Conservation (phyloP, 2,329 filamentous ascomycete species). For the Fusarium sp. region DNA sequence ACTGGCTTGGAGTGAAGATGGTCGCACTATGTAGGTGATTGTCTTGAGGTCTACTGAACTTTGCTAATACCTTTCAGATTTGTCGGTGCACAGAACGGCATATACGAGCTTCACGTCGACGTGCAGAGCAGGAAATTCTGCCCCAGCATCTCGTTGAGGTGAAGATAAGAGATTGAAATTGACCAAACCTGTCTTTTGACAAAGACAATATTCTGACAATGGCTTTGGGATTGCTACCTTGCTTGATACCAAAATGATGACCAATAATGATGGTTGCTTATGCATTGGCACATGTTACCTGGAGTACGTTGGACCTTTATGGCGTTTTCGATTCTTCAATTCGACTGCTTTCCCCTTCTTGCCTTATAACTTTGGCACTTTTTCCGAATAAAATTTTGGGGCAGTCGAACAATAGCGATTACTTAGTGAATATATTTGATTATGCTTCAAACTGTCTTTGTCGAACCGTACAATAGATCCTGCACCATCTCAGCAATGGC, state of each 20-base stretch:
- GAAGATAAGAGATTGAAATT: constrained; percentile 33
- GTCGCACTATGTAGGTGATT: constrained; percentile 64
- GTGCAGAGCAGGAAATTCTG: constrained; percentile 68
- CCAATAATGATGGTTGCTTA: constrained; percentile 35
- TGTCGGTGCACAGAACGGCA: constrained; percentile 75
- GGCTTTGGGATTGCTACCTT: constrained; percentile 3
- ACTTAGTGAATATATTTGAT: background rate
- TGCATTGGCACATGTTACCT: constrained; percentile 40
- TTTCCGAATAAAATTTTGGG: constrained; percentile 1
- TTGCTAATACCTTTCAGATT: constrained; percentile 58
- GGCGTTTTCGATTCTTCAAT: constrained; percentile 29
- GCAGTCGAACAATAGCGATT: background rate
- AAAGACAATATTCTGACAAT: constrained; percentile 16
- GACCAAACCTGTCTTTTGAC: constrained; percentile 6
- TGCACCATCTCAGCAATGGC: constrained; percentile 85
- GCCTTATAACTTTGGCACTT: constrained; percentile 8
- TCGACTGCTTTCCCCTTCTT: constrained; percentile 26
- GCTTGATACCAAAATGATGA: constrained; percentile 41
- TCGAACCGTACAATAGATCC: constrained; percentile 58
- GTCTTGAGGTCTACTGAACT: background rate
- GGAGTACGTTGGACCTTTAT: constrained; percentile 18
- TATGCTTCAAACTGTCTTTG: background rate
- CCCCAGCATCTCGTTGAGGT: constrained; percentile 66
- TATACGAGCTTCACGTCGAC: constrained; percentile 79
- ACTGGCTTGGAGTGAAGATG: constrained; percentile 71